Evolutionary conservation across 2,329 filamentous ascomycete species (phyloP).

Genomic region (Alternaria infectoria): DNA sequence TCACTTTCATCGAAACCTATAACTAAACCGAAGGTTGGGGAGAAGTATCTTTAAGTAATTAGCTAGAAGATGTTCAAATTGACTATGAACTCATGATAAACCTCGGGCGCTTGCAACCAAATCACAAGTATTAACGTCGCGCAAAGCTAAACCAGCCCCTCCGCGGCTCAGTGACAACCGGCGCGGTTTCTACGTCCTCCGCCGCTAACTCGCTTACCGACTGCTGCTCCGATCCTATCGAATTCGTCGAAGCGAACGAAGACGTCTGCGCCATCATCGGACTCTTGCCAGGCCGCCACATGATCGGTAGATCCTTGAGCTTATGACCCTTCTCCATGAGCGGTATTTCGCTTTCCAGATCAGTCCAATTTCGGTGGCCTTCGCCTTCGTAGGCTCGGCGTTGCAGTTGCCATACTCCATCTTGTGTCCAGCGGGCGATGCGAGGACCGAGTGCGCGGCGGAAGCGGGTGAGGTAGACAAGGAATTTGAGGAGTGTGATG

Average conservation of each 20-base stretch:
- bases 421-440: slow-evolving; percentile 35
- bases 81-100: neutral
- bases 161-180: neutral
- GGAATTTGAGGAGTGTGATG: slow-evolving; percentile 19
- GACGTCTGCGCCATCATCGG: neutral
- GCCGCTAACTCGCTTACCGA: neutral
- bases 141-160: neutral
- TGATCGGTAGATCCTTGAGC: slow-evolving; percentile 3
- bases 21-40: neutral
- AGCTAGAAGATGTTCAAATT: no score
- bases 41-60: neutral
- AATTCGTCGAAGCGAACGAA: neutral
- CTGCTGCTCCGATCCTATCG: neutral
- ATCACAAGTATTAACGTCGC: neutral
- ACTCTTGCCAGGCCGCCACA: slow-evolving; percentile 1
- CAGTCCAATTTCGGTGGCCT: slow-evolving; percentile 3
- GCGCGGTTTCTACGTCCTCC: neutral
- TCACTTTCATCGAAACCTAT: neutral
- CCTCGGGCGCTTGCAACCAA: neutral
- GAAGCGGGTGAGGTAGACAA: slow-evolving; percentile 23
- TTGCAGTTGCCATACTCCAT: slow-evolving; percentile 35
- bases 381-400: slow-evolving; percentile 28
- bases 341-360: slow-evolving; percentile 3
- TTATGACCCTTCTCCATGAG: slow-evolving; percentile 6
- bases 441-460: slow-evolving; percentile 22